Evolutionary conservation across 371 early-diverging fungal genomes (phyloP).

Genomic region (Rhizomucor pusillus): DNA sequence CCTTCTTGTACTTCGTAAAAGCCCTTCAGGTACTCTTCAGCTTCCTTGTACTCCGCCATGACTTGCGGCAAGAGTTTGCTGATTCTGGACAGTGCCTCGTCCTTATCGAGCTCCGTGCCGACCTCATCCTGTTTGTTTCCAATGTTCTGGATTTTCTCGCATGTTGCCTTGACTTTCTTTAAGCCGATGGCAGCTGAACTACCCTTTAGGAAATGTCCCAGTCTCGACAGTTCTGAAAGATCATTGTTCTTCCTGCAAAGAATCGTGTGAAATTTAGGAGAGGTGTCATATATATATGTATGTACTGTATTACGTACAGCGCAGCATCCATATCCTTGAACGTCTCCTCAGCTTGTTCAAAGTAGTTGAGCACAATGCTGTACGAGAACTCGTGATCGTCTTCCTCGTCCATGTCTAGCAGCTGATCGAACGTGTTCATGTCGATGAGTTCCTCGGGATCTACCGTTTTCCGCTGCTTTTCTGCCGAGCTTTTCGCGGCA

Average conservation of each 20-base stretch:
- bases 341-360: conserved; percentile 71
- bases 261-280: not conserved
- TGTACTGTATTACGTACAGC: conserved; percentile 28
- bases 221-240: conserved; percentile 65
- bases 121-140: conserved; percentile 75
- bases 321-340: conserved; percentile 63
- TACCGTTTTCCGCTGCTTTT: conserved; percentile 12
- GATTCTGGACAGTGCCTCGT: conserved; percentile 63
- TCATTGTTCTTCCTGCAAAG: conserved; percentile 59
- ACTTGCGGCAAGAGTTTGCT: conserved; percentile 54
- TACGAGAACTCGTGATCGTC: conserved; percentile 73
- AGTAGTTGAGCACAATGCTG: conserved; percentile 69
- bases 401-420: conserved; percentile 81
- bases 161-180: conserved; percentile 73
- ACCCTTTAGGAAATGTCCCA: conserved; percentile 91
- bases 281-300: not conserved
- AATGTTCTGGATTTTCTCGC: conserved; percentile 83
- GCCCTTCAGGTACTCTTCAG: conserved; percentile 66
- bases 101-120: conserved; percentile 55
- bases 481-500: not conserved
- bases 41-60: conserved; percentile 72
- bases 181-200: conserved; percentile 87
- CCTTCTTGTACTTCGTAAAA: conserved; percentile 60
- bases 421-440: conserved; percentile 69
- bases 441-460: conserved; percentile 66